Evolutionary conservation across 352 stramenopile genomes (phyloP).

Genomic region (Blastocystis sp.): DNA sequence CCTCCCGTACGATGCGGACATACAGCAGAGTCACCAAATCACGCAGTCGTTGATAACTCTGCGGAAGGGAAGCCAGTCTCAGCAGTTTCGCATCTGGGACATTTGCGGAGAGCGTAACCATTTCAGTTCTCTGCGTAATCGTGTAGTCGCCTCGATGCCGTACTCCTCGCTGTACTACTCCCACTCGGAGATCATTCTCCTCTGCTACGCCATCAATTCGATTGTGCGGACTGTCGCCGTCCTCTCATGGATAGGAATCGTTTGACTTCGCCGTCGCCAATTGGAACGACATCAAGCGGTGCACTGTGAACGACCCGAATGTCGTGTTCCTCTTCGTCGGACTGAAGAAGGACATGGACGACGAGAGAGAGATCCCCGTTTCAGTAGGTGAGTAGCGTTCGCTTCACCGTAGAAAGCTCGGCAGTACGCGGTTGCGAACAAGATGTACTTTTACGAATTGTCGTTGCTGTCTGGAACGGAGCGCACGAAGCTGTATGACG

Average conservation of each 20-base stretch:
- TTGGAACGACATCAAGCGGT: constrained; percentile 4
- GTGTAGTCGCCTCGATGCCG: not conserved
- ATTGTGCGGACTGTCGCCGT: not conserved
- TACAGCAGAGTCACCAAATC: not conserved
- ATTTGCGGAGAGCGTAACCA: constrained; percentile 21
- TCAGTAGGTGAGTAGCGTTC: not conserved
- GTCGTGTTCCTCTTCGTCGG: constrained; percentile 40
- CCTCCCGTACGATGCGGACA: not conserved
- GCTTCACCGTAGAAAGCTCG: constrained; percentile 40
- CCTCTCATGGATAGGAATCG: not conserved
- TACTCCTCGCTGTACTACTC: not conserved
- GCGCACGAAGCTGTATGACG: not conserved
- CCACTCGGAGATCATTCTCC: constrained; percentile 44
- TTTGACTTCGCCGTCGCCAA: constrained; percentile 21
- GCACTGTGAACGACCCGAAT: constrained; percentile 38
- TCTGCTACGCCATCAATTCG: constrained; percentile 56
- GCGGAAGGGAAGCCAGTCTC: not conserved
- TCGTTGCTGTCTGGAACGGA: constrained; percentile 10
- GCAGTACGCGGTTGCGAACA: constrained; percentile 5
- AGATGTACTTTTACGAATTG: constrained; percentile 40
- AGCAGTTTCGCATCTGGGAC: constrained; percentile 55
- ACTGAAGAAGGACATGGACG: constrained; percentile 65
- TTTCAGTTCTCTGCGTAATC: not conserved
- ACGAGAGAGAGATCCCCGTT: constrained; percentile 60
- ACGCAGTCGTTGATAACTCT: constrained; percentile 12